phyloP scores from a whole-genome alignment of 192 early-diverging fungal species.

The Entomortierella lignicola region DNA sequence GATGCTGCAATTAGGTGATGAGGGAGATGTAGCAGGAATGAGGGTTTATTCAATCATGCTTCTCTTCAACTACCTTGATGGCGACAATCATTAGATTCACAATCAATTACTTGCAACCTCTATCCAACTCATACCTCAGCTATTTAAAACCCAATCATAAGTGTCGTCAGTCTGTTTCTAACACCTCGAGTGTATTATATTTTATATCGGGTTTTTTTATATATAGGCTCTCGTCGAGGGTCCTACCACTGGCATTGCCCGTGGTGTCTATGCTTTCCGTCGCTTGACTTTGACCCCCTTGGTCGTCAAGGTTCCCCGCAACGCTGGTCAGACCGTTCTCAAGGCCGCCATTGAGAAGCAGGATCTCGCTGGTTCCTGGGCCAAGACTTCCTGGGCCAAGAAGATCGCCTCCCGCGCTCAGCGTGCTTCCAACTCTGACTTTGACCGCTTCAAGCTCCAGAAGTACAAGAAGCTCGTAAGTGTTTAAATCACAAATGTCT shows the following conservation, averaged over 20 bases:
- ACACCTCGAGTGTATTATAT: too few species aligned
- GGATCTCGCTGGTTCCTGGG: slow-evolving; percentile 84
- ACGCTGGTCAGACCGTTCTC: slow-evolving; percentile 79
- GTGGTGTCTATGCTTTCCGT: slow-evolving; percentile 90
- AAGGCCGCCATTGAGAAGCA: slow-evolving; percentile 87
- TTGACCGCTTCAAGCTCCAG: slow-evolving; percentile 98
- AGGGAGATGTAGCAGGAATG: too few species aligned
- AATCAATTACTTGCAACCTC: too few species aligned
- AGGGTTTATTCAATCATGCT: too few species aligned
- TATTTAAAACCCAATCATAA: too few species aligned
- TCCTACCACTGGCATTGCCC: slow-evolving; percentile 93
- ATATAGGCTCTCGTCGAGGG: slow-evolving; percentile 93
- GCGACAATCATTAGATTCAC: too few species aligned
- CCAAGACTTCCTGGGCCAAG: slow-evolving; percentile 94
- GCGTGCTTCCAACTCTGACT: slow-evolving; percentile 88
- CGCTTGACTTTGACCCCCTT: slow-evolving; percentile 92
- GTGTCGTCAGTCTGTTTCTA: too few species aligned
- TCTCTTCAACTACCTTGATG: too few species aligned
- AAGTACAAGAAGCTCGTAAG: slow-evolving; percentile 92
- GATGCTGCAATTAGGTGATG: too few species aligned
- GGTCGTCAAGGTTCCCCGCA: slow-evolving; percentile 86
- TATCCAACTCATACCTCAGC: too few species aligned
- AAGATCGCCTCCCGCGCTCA: slow-evolving; percentile 87
- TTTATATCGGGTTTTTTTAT: neutral
- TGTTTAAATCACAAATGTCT: slow-evolving; percentile 1